Evolutionary conservation across 225 moss, liverwort and hornwort species (phyloP), one percentile per base, ranked within the genome.

Genomic region (Climacium dendroides): DNA sequence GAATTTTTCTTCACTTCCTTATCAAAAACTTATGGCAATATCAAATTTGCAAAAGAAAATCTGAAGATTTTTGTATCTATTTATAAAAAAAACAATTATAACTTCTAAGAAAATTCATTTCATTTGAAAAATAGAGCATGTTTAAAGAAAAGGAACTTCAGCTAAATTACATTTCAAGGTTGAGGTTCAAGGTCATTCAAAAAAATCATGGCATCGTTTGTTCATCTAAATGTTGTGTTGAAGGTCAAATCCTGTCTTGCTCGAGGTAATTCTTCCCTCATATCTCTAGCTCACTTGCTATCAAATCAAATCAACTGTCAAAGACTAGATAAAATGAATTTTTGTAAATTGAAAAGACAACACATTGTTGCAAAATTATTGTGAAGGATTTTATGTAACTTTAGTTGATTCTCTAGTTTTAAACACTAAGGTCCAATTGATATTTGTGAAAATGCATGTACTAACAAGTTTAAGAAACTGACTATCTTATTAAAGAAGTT

Each of bases 191-290:
- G 35, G 22, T 20, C 53, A 52, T 52, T 10, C 22, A 8, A 11
- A 35, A 52, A 35, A 50, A 34, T 0, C 0, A 32, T 3, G 20
- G 7, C 19, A 50, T 32, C 19, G 4, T 29, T 32, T 52, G 14
- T 23, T 52, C 22, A 14, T 52, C 23, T 22, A 75, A 32, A 35
- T 75, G 52, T 52, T 34, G 6, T 53, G 5, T 1, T 48, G 4
- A 74, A 0, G 12, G 1, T 43, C 14, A 52, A 3, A 23, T 75
- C 13, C 3, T 0, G 35, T 76, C 6, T 15, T 35, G 4, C 1
- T 75, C 7, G 35, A 52, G 7, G 5, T 75, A 2, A 34, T 19
- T 3, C 8, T 75, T 75, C 5, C 48, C 2, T 13, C 9, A 35
- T 22, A 9, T 4, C 8, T 13, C 0, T 13, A 0, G 34, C 2